Evolutionary conservation across 2,329 filamentous ascomycete species (phyloP), one percentile per base, ranked within the genome.

Genomic region (Mycocentrospora acerina): DNA sequence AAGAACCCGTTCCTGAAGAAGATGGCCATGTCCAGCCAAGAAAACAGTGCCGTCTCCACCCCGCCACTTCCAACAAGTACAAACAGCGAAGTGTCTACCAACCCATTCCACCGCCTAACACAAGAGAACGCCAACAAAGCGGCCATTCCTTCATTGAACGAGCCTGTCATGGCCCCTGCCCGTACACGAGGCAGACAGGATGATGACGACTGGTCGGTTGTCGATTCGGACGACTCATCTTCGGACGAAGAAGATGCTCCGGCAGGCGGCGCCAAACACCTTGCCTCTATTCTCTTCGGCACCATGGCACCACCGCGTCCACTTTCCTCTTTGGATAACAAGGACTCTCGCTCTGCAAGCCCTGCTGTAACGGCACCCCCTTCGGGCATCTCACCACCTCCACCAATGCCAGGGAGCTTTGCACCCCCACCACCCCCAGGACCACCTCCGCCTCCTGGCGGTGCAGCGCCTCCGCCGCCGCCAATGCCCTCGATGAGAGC

Each of bases 1-100:
- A 91, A 88, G 67, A 97, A 97, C 62, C 93, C 93, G 3, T 98
- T 95, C 73, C 89, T 91, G 73, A 88, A 86, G 69, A 93, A 90
- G 72, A 83, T 94, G 76, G 83, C 82, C 33, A 85, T 90, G 64
- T 74, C 81, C 8, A 83, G 81, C 39, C 71, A 76, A 13, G 71
- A 80, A 9, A 67, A 74, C 36, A 64, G 71, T 26, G 56, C 71
- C 10, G 49, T 67, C 22, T 48, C 68, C 7, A 57, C 69, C n/a
- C 61, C 73, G 2, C 62, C 72, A 9, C 62, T 69, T 26, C 52
- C 66, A 26, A 48, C 63, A 13, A 66, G 66, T 49, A 63, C 72
- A 32, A 48, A 69, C 70, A 45, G 68, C 71, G 35, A 71, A 24
- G 77, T 83, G 31, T 77, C 80, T 16, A 97, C 88, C 8, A 98